Evolutionary conservation across 257 asterid species (phyloP), one percentile per base, ranked within the genome.

Genomic region (Salvia hispanica): DNA sequence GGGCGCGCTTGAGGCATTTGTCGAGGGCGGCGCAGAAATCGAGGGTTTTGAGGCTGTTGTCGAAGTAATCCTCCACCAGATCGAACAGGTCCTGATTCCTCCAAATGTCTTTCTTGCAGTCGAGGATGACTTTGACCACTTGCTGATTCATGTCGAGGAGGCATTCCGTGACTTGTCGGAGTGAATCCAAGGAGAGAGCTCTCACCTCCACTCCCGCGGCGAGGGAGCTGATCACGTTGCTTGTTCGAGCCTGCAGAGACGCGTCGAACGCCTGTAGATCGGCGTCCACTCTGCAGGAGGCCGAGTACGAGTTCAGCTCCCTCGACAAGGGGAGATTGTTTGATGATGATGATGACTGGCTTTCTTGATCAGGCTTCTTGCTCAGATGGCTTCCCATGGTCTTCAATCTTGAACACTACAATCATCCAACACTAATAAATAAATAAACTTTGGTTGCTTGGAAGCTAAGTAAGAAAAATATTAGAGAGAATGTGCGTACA

Each of bases 61-160:
- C 96, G n/a, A 90, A 87, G 80, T 89, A 92, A 14, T 92, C 98
- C 74, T 92, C 92, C 6, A 92, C 98, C 2, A 92, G 89, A 52
- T 86, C 91, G 60, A 90, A 89, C 78, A 92, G 47, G 46, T 89
- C 95, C 51, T 84, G 88, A 5, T 84, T 87, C 65, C 78, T 83
- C 97, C 97, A 89, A 3, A 89, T 83, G 67, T 88, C 98, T 57
- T 86, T 83, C 85, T 88, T 92, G 86, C 91, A 85, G n/a, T 86
- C 88, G 57, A 92, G 55, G 33, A 93, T 86, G 0, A 94, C 91
- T 70, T 84, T 89, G 6, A 89, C 98, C 1, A 91, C 98, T 44
- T 91, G 94, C 54, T 91, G 95, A 61, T 91, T 91, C 91, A 89
- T 77, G 31, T 94, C 96, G 37, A 91, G 59, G 0, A 94, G 86